Base-by-base conservation (phyloP, 148 eudicot genomes). In the Cornus florida region DNA sequence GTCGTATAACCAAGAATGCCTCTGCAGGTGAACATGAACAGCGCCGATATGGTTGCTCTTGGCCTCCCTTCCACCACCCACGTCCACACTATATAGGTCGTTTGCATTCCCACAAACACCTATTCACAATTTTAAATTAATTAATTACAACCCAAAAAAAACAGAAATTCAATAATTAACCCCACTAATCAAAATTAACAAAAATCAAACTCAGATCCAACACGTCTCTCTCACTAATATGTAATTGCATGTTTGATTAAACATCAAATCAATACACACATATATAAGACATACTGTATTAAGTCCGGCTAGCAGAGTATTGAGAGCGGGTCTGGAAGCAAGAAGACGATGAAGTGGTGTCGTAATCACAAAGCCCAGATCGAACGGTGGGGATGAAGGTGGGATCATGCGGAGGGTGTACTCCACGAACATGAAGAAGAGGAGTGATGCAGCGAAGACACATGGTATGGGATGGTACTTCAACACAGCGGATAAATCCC, bases 1-100 rank as follows among this genome's bases (percentile, higher is more conserved):
- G 99, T 96, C 8, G 93, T 81, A 75, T 96, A 96, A 22, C 99
- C 99, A 71, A 96, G 94, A 82, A 96, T 91, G 56, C 99, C 99
- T 80, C 99, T 86, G 71, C 86, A 94, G 28, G 99, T 92, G 87
- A 96, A 96, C 90, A 91, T 91, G 84, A 91, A 92, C 78, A 94
- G 70, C 1, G 99, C 92, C 23, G 99, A 87, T 38, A 96, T 89
- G 0, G 98, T 94, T 4, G 99, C 95, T 75, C 99, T 88, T 7
- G 92, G 86, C 72, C 99, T 80, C n/a, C 99, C 99, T 80, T 96
- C 97, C 53, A 96, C 86, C 12, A 94, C 68, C 84, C 92, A 96
- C 32, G 92, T 89, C 98, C 98, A 91, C 65, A 93, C 4, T 76
- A 96, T 96, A 74, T 94, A 96, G 60, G 77, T 28, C 0, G 97